A percentile compares a stretch with the other conserved stretches of the same genome.
Conservation (phyloP, 176 grass and related monocot genomes). For the Paspalum vaginatum region DNA sequence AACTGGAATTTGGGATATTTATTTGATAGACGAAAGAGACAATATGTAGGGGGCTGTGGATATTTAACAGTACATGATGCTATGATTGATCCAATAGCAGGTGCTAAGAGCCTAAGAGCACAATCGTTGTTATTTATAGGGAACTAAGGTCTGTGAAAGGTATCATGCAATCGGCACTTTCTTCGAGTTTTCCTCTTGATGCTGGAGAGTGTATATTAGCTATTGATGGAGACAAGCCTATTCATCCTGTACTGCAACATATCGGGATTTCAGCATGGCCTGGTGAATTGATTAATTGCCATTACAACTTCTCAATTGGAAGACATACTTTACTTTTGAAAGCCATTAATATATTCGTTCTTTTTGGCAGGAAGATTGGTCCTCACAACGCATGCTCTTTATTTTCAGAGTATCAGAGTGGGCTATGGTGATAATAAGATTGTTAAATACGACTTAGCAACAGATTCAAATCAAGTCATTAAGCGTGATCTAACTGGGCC, state of each 20-base stretch:
- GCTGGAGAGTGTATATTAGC: slow-evolving; percentile 76
- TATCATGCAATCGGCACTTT: slow-evolving; percentile 46
- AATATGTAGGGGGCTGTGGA: background rate
- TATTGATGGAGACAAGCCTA: slow-evolving; percentile 73
- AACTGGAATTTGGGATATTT: background rate
- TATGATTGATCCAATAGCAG: slow-evolving; percentile 23
- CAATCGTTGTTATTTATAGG: slow-evolving; percentile 43
- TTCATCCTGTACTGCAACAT: slow-evolving; percentile 79
- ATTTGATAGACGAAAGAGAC: background rate
- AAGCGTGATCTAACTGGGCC: slow-evolving; percentile 81
- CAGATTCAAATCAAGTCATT: slow-evolving; percentile 74
- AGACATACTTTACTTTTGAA: slow-evolving; percentile 24
- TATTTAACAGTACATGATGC: background rate
- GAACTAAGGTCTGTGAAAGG: slow-evolving; percentile 61
- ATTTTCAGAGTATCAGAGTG: slow-evolving; percentile 79
- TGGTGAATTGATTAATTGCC: slow-evolving; percentile 51
- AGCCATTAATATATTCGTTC: slow-evolving; percentile 28
- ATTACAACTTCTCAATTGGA: slow-evolving; percentile 19
- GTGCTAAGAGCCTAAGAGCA: slow-evolving; percentile 3
- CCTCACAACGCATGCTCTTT: slow-evolving; percentile 91
- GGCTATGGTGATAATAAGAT: slow-evolving; percentile 73
- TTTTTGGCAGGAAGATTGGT: slow-evolving; percentile 79
- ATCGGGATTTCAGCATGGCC: slow-evolving; percentile 81
- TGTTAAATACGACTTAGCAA: slow-evolving; percentile 67
- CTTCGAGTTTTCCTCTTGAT: slow-evolving; percentile 60